Percentiles rank a stretch among this genome's conserved stretches.
Evolutionary conservation across 441 rosid species (phyloP).

Genomic region (Pelargonium myrrhifolium): DNA sequence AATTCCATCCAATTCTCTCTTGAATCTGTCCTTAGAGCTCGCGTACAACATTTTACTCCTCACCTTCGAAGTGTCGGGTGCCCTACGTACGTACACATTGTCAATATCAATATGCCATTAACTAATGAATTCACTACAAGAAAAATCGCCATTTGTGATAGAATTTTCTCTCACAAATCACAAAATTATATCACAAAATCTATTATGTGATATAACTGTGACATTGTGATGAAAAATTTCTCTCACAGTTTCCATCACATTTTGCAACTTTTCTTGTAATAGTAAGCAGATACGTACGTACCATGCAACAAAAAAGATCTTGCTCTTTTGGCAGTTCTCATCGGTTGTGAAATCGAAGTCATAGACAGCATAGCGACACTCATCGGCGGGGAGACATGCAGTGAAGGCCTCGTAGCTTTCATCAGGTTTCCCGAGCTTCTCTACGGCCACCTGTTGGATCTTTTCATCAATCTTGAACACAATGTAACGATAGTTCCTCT

Average conservation of each 20-base stretch:
- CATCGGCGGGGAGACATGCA: constrained; percentile 39
- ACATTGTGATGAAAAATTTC: too few species aligned
- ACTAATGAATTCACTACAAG: too few species aligned
- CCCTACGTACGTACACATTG: constrained; percentile 23
- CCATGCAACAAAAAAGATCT: constrained; percentile 68
- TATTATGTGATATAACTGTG: too few species aligned
- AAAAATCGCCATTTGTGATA: too few species aligned
- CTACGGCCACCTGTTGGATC: constrained; percentile 47
- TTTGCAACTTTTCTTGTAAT: too few species aligned
- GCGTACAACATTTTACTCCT: constrained; percentile 66
- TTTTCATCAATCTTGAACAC: constrained; percentile 41
- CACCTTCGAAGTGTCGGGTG: constrained; percentile 52
- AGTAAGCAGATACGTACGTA: constrained; percentile 8
- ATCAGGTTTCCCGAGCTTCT: constrained; percentile 44
- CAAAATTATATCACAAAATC: too few species aligned
- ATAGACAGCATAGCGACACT: constrained; percentile 62
- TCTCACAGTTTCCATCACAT: too few species aligned
- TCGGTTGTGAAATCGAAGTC: constrained; percentile 51
- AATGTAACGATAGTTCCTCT: constrained; percentile 55
- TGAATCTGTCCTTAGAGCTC: constrained; percentile 70
- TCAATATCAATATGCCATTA: too few species aligned
- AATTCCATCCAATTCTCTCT: constrained; percentile 65
- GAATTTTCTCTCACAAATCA: too few species aligned
- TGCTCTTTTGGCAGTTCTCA: constrained; percentile 70
- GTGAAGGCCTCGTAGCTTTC: constrained; percentile 48